Conservation (phyloP, 371 early-diverging fungal genomes). For the Blastocladiella emersonii region DNA sequence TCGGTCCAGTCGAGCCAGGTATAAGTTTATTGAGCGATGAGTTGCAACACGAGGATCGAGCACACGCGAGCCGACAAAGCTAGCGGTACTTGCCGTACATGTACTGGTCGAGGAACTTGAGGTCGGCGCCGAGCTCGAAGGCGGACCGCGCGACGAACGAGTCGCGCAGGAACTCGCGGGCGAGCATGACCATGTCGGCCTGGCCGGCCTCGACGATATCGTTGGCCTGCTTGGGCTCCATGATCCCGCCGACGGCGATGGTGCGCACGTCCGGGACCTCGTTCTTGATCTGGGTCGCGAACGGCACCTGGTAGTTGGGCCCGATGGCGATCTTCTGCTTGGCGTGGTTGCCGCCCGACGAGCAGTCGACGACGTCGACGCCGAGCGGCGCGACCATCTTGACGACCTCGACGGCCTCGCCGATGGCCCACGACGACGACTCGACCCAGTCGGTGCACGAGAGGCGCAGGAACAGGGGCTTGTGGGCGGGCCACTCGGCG, state of each 20-base stretch:
- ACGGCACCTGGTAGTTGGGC: conserved; percentile 58
- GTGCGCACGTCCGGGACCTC: conserved; percentile 38
- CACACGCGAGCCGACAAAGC: too few species aligned
- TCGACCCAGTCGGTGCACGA: conserved; percentile 56
- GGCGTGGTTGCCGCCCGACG: conserved; percentile 46
- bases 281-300: conserved; percentile 40
- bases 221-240: conserved; percentile 46
- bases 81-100: too few species aligned
- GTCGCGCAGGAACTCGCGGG: conserved; percentile 58
- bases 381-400: conserved; percentile 40
- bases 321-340: conserved; percentile 29
- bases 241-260: conserved; percentile 63
- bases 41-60: too few species aligned
- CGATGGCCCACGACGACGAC: conserved; percentile 40
- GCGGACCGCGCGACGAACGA: conserved; percentile 39
- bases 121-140: conserved; percentile 41
- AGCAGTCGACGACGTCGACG: conserved; percentile 60
- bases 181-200: conserved; percentile 64
- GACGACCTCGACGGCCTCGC: conserved; percentile 46
- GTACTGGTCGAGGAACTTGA: conserved; percentile 52
- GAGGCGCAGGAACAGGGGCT: conserved; percentile 66
- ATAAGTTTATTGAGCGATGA: too few species aligned
- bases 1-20: too few species aligned
- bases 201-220: conserved; percentile 40
- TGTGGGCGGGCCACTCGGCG: conserved; percentile 51